Evolutionary conservation across 768 basidiomycete species (phyloP), one percentile per base, ranked within the genome.

Genomic region (Xerocomus brunneocitrinus): DNA sequence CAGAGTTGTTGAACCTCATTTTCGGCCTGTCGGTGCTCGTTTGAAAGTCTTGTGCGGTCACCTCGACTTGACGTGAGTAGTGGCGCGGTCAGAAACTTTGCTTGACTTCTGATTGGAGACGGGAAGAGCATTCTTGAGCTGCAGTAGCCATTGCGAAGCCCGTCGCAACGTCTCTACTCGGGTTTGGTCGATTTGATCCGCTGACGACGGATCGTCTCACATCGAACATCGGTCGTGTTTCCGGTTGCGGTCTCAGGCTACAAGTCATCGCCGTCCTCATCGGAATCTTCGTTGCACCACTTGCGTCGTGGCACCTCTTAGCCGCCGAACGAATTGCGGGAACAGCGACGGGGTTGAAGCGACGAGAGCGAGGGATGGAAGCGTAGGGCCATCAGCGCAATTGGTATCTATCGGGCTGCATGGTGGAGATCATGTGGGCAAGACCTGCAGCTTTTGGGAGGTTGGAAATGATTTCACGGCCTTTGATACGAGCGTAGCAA

Each of bases 381-480:
- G 87, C 78, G 64, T 78, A 80, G 35, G 83, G 72, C 19, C 97
- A 67, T 99, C 95, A 41, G 97, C 94, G 62, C 98, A 95, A 71
- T 99, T 95, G 57, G 98, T 98, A 78, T 99, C 95, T 3, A 7
- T 27, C 19, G 19, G 97, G 95, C 62, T 95, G 89, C 95, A 99
- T 98, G 19, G 95, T 99, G 34, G 97, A 99, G 63, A 99, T 99
- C 97, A 99, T 98, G 74, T 99, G 97, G 3, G 97, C 95, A 25
- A 99, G 86, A 72, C 97, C 97, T 30, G 95, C 95, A 10, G 97
- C 97, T 72, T 98, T 99, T 28, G 97, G 95, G 39, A 98, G 76
- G 71, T 98, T 99, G 62, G 92, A 95, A 61, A 98, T 99, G 68
- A 99, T 98, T 76, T 99, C 97, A 32, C 95, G 92, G 59, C 97